A percentile compares a stretch with the other conserved stretches of the same genome.
Evolutionary conservation across 768 basidiomycete species (phyloP).

Genomic region (Dentipellis sp.): DNA sequence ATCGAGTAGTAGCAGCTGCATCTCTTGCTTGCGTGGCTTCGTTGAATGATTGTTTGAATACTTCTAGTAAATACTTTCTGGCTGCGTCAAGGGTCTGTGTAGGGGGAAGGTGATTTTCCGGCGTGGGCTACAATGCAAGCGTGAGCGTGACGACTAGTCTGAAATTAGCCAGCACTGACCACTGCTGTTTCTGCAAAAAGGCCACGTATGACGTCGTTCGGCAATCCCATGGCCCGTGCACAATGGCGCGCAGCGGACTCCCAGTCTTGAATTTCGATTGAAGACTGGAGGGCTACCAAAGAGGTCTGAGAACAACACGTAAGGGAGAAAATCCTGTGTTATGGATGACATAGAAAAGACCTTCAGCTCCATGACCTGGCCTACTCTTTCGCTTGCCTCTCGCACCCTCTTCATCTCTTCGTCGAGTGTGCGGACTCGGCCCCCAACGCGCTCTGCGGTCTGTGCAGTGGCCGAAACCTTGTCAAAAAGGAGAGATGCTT

Average conservation of each 20-base stretch:
- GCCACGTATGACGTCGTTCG: slow-evolving; percentile 67
- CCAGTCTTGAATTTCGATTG: slow-evolving; percentile 86
- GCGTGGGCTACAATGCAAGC: slow-evolving; percentile 60
- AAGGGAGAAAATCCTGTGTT: slow-evolving; percentile 11
- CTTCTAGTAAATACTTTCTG: slow-evolving; percentile 61
- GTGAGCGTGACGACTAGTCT: background rate
- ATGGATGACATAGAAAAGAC: slow-evolving; percentile 28
- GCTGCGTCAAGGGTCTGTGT: slow-evolving; percentile 71
- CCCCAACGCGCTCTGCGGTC: slow-evolving; percentile 86
- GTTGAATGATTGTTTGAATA: slow-evolving; percentile 76
- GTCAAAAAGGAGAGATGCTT: slow-evolving; percentile 42
- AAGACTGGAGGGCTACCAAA: slow-evolving; percentile 39
- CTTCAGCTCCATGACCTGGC: slow-evolving; percentile 93
- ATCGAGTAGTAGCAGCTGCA: slow-evolving; percentile 81
- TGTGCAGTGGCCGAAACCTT: slow-evolving; percentile 66
- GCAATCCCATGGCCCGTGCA: slow-evolving; percentile 81
- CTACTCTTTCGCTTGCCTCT: slow-evolving; percentile 86
- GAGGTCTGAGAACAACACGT: slow-evolving; percentile 46
- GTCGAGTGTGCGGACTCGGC: slow-evolving; percentile 80
- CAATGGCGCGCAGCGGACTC: slow-evolving; percentile 90
- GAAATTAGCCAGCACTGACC: slow-evolving; percentile 29
- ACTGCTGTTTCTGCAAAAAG: slow-evolving; percentile 83
- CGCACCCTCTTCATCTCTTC: slow-evolving; percentile 88
- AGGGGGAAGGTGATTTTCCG: slow-evolving; percentile 81
- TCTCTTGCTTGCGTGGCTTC: slow-evolving; percentile 75